Evolutionary conservation across 495 filamentous ascomycete genomes (phyloP), one percentile per base, ranked within the genome.

Genomic region (Eremomyces bilateralis): DNA sequence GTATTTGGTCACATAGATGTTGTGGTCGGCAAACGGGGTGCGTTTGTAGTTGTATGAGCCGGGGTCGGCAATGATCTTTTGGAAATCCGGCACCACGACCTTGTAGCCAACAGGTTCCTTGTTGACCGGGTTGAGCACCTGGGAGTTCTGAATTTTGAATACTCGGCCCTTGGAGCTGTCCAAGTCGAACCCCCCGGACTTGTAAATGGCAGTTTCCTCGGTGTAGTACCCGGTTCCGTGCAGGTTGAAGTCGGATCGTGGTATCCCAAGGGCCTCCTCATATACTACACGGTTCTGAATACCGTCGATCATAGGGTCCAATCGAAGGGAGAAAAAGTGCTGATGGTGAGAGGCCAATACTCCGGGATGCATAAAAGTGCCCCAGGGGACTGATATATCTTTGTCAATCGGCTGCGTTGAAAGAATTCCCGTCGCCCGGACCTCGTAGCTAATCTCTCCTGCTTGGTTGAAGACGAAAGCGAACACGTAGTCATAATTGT

Each of bases 401-500:
- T 39, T 41, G 34, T 50, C 40, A 36, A 50, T 53, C 19, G 30
- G 45, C n/a, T 19, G 27, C 30, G 36, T 49, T 41, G 38, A 50
- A 20, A 53, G 37, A 28, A 54, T 53, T 16, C 50, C 51, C 5
- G 51, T 54, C 4, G 51, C 51, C n/a, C 51, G 50, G 3, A 38
- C 35, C 36, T 54, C 51, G 33, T 47, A 29, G 4, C 36, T 39
- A 38, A 54, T 44, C 4, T 45, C 44, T 15, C 44, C 51, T 10
- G 42, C 38, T 19, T 42, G 42, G 21, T 48, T 42, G 34, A 54
- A 41, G 21, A 41, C 45, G 41, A 34, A 54, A 4, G 47, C 46
- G 34, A 54, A 51, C 18, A 51, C 42, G 31, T 54, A 54, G 31
- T 54, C 51, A 39, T 53, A 54, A 36, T 54, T 54, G 3, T 41